Evolutionary conservation across 2,329 filamentous ascomycete genomes (phyloP), one percentile per base, ranked within the genome.

Genomic region (Aspergillus pseudotamarii): DNA sequence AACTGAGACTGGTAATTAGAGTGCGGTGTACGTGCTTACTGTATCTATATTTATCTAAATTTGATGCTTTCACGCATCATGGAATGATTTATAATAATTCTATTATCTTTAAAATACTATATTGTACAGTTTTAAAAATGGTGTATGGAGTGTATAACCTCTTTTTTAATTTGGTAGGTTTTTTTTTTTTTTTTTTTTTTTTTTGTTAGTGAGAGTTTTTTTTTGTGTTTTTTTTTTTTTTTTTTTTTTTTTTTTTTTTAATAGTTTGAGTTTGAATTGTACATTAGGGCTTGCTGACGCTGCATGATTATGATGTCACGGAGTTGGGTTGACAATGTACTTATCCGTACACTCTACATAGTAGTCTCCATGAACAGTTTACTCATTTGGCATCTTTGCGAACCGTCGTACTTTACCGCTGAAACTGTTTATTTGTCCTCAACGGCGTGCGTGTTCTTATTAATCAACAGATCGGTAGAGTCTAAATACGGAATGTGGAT

Each of bases 1-100:
- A 85, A 96, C 92, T 0, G 90, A 93, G 75, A 78, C 79, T 36
- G 66, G 68, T 12, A 58, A 51, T 45, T 68, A 14, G 60, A 11
- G 32, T 26, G 26, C 30, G 10, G 30, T 28, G n/a, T 36, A 36
- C 26, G 28, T 28, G 45, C 12, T 48, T 53, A 32, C 9, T 53
- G 50, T 53, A 53, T 14, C 21, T 28, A 26, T 48, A 48, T 21
- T 14, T 48, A 23, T 10, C 26, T 51, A 28, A 4, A 28, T 16
- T 50, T 50, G 30, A 51, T 21, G 28, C 16, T 34, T 23, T 32
- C n/a, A 51, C 28, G 48, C 34, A 11, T 34, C 16, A 51, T 51
- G 48, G 48, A n/a, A 30, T 19, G 28, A 14, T 51, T 21, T 12
- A n/a, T n/a, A n/a, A n/a, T n/a, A n/a, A n/a, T n/a, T n/a, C n/a